These are phyloP conservation scores for Alternaria sp. DNA, from an alignment of 2,329 filamentous ascomycete species.

Conservation along the genomic window DNA sequence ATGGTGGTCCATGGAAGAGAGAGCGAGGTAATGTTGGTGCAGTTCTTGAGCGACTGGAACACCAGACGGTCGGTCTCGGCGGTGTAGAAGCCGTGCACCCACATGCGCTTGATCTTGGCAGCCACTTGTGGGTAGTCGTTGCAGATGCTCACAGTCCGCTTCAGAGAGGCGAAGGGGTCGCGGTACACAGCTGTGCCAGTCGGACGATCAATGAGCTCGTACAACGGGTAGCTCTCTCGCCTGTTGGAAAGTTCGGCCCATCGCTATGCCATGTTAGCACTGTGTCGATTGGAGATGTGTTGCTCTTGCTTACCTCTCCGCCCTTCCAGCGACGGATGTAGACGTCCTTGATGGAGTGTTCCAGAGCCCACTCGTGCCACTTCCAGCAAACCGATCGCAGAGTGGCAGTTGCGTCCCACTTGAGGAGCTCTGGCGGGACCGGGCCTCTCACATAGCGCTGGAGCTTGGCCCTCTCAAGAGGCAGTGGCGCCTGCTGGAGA, in stretches of 20 bases:
- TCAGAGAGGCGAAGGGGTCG: conserved; percentile 58
- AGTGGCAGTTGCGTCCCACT: conserved; percentile 58
- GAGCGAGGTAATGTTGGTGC: conserved; percentile 55
- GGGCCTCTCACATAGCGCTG: conserved; percentile 60
- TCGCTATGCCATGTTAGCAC: conserved; percentile 50
- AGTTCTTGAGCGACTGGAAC: conserved; percentile 56
- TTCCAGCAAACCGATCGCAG: conserved; percentile 57
- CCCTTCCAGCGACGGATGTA: conserved; percentile 62
- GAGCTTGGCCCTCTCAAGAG: conserved; percentile 52
- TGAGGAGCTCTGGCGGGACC: conserved; percentile 57
- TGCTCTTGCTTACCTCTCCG: conserved; percentile 48
- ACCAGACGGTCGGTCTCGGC: conserved; percentile 58
- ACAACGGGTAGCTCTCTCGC: conserved; percentile 54
- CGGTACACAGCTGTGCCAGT: conserved; percentile 58
- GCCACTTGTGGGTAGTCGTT: conserved; percentile 54
- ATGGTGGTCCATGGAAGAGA: conserved; percentile 62
- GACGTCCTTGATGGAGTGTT: conserved; percentile 58
- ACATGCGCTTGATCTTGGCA: conserved; percentile 58
- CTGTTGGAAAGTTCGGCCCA: conserved; percentile 57
- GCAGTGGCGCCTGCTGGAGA: conserved; percentile 56
- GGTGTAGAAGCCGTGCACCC: conserved; percentile 62
- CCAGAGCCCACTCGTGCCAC: conserved; percentile 62
- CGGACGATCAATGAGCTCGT: conserved; percentile 56
- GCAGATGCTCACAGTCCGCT: conserved; percentile 56
- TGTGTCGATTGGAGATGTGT: no score